A percentile compares a stretch with the other conserved stretches of the same genome.
These are phyloP conservation scores for Rubia yunnanensis DNA, from an alignment of 257 asterid genomes.

Conservation along the genomic window DNA sequence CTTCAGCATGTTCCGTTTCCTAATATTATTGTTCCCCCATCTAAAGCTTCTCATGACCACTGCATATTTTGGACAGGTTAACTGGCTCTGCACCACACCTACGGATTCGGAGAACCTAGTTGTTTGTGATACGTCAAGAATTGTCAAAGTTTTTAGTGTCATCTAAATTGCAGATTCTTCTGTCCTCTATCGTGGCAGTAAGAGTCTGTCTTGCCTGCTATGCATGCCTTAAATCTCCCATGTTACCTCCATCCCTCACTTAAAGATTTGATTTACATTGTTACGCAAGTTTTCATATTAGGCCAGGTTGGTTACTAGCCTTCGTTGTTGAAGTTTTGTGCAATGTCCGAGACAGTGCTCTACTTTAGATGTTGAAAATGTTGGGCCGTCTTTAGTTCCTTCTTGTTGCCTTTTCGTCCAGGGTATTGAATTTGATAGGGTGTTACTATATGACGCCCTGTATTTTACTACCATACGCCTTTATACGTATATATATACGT, in stretches of 20 bases:
- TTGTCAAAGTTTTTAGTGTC: slow-evolving; percentile 65
- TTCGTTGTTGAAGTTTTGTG: background rate
- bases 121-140: slow-evolving; percentile 81
- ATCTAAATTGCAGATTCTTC: slow-evolving; percentile 16
- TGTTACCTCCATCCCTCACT: background rate
- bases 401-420: background rate
- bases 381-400: background rate
- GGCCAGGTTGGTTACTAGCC: background rate
- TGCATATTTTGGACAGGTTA: slow-evolving; percentile 46
- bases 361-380: background rate
- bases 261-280: background rate
- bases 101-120: slow-evolving; percentile 73
- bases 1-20: background rate
- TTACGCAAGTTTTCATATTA: background rate
- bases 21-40: background rate
- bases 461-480: no score
- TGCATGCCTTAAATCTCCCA: background rate
- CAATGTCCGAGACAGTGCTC: background rate
- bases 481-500: no score
- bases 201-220: slow-evolving; percentile 1
- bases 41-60: slow-evolving; percentile 9
- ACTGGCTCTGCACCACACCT: slow-evolving; percentile 86
- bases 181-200: background rate
- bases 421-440: background rate
- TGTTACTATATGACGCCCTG: no score